phyloP scores from a whole-genome alignment of 345 rosid species.

The Populus davidiana region DNA sequence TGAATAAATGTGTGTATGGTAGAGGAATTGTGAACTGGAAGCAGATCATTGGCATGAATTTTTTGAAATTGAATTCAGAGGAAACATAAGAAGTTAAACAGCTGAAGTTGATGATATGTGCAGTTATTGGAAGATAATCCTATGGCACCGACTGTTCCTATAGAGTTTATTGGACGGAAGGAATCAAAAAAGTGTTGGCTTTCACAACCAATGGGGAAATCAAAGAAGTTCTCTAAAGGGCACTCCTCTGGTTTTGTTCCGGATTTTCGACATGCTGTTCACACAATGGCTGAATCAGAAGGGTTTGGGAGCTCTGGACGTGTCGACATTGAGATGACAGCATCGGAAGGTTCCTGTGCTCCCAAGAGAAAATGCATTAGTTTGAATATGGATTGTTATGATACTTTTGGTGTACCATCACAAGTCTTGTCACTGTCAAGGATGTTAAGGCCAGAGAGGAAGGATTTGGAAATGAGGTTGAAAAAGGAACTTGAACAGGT shows the following conservation, averaged over 20 bases:
- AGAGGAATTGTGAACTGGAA: background rate
- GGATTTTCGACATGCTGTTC: conserved; percentile 53
- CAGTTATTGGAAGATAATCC: conserved; percentile 40
- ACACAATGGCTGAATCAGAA: conserved; percentile 64
- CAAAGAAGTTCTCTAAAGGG: conserved; percentile 61
- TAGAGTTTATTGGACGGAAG: conserved; percentile 58
- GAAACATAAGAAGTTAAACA: background rate
- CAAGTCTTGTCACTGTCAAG: conserved; percentile 59
- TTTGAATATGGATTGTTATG: conserved; percentile 44
- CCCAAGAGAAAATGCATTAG: conserved; percentile 58
- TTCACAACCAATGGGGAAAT: conserved; percentile 61
- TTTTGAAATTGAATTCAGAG: background rate
- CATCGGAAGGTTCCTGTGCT: conserved; percentile 55
- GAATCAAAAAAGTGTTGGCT: conserved; percentile 34
- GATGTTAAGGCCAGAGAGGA: conserved; percentile 61
- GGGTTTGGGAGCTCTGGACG: conserved; percentile 67
- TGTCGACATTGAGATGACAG: conserved; percentile 48
- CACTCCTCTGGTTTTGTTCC: conserved; percentile 59
- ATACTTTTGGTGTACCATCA: conserved; percentile 46
- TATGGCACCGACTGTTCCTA: conserved; percentile 63
- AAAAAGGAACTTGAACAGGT: conserved; percentile 73
- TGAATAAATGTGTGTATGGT: background rate
- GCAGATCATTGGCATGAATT: background rate
- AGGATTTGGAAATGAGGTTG: conserved; percentile 49
- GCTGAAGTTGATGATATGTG: conserved; percentile 48